phyloP scores from a whole-genome alignment of 1,284 basidiomycete species.

The Fistulinella cinereoalba region DNA sequence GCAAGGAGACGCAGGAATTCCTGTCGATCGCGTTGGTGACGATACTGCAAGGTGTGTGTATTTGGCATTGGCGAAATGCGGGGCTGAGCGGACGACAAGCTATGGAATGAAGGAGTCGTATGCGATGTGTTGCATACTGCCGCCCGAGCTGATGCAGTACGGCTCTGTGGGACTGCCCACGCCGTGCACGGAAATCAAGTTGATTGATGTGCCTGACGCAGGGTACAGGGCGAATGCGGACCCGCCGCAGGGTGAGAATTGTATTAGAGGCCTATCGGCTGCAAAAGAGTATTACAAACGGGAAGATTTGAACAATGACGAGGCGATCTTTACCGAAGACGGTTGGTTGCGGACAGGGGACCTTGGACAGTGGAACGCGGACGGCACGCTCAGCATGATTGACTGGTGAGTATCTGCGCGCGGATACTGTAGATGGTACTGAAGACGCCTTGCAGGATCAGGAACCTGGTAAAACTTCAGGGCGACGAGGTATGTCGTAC shows the following conservation, averaged over 20 bases:
- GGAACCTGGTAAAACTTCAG: conserved; percentile 88
- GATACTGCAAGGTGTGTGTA: conserved; percentile 73
- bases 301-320: conserved; percentile 84
- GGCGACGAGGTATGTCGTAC: conserved; percentile 64
- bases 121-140: conserved; percentile 80
- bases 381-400: conserved; percentile 81
- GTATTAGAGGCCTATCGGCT: conserved; percentile 77
- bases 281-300: conserved; percentile 85
- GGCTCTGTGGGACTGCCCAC: conserved; percentile 82
- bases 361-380: conserved; percentile 83
- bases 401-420: conserved; percentile 55
- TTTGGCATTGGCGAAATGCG: not conserved
- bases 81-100: conserved; percentile 42
- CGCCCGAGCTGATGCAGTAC: conserved; percentile 77
- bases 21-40: conserved; percentile 76
- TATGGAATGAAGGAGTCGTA: conserved; percentile 95
- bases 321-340: conserved; percentile 75
- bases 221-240: conserved; percentile 71
- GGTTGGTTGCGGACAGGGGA: conserved; percentile 91
- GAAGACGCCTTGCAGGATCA: conserved; percentile 45
- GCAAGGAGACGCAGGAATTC: conserved; percentile 88
- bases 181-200: conserved; percentile 85
- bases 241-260: conserved; percentile 80
- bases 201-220: conserved; percentile 80
- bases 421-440: not conserved